These are phyloP conservation scores for Coemansia sp. DNA, from an alignment of 192 early-diverging fungal species.

Conservation along the genomic window DNA sequence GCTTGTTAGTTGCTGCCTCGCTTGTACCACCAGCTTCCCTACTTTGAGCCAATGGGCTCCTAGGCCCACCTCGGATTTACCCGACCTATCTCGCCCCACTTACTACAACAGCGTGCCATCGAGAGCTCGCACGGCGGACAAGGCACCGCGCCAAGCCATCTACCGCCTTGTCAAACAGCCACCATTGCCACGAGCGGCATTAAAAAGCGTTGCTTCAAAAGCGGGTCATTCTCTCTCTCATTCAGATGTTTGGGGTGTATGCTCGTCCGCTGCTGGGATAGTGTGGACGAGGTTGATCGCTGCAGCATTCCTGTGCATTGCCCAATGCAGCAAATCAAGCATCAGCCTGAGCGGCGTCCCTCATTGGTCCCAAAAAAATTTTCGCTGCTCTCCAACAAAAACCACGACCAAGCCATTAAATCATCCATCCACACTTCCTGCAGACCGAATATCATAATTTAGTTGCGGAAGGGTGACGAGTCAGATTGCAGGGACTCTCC, in stretches of 20 bases:
- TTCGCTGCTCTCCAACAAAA: neutral
- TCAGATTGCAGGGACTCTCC: neutral
- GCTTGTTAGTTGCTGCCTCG: neutral
- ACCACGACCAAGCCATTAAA: neutral
- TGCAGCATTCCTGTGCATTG: slow-evolving; percentile 3
- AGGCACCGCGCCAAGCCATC: neutral
- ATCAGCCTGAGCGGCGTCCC: neutral
- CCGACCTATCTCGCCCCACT: neutral
- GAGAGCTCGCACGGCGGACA: neutral
- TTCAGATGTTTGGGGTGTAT: neutral
- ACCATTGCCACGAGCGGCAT: no score
- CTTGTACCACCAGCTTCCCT: slow-evolving; percentile 1
- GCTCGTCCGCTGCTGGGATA: neutral
- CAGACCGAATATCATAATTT: neutral
- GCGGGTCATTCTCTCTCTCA: neutral
- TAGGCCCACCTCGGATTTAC: neutral
- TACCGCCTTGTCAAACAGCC: neutral
- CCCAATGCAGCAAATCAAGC: neutral
- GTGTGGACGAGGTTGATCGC: neutral
- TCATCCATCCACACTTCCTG: neutral
- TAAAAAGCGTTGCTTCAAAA: neutral
- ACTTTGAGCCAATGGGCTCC: neutral
- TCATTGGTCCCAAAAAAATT: slow-evolving; percentile 9
- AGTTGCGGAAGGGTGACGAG: neutral
- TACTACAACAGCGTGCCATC: neutral